Evolutionary conservation across 2,329 filamentous ascomycete genomes (phyloP), one percentile per base, ranked within the genome.

Genomic region (Aspergillus japonicus): DNA sequence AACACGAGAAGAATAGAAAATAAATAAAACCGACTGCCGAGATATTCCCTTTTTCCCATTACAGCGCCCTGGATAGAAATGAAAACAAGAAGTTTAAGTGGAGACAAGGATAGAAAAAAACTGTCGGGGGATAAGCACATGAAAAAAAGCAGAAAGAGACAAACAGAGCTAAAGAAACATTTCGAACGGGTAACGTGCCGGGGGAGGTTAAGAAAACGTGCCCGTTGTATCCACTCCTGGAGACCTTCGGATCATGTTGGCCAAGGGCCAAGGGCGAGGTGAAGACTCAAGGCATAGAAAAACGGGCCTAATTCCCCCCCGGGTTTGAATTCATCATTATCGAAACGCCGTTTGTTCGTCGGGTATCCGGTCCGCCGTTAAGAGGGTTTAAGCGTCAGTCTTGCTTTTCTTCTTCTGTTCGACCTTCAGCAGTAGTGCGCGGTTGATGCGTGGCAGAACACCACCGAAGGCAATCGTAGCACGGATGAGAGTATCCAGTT

Each of bases 391-490:
- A 58, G 68, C 68, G 50, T 75, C 77, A 31, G 73, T 74, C 81
- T 87, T 86, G 75, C 83, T 88, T 82, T 92, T 92, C 90, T 96
- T 96, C 90, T 96, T 96, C 81, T 96, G 91, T 81, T 96, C 92
- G 58, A 96, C 92, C 87, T 96, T 96, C 77, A 96, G 86, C 70
- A 99, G 84, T 69, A 99, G 83, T 14, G 95, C 95, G 71, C 95
- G 91, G 85, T 99, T 98, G 87, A 99, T 99, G 81, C 97, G 94
- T 66, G 95, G 95, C 73, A 99, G 83, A 29, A 99, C 95, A 89
- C 95, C 95, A 83, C 95, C 95, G 70, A 96, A 98, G 62, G 95
- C 95, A 73, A 99, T 99, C 64, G 95, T 99, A 59, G 95, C 95
- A 71, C 93, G 91, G 77, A 99, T 98, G 60, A 99, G 85, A 24